phyloP scores from a whole-genome alignment of 2,329 filamentous ascomycete genomes.

The Apiospora arundinis region DNA sequence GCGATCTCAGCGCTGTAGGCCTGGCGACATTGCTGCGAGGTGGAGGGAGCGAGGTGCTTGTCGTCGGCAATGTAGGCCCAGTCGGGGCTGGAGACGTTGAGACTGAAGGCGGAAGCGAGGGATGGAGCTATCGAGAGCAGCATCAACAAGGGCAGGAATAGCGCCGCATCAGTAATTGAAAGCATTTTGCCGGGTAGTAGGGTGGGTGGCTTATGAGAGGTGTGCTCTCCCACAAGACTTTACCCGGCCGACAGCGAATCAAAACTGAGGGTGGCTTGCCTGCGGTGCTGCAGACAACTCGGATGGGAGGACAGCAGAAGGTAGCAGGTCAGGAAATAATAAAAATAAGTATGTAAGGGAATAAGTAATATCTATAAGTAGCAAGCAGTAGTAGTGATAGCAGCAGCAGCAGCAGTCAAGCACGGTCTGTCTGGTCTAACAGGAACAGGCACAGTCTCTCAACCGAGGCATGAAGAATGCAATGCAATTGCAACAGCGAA shows the following conservation, averaged over 20 bases:
- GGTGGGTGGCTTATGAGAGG: slow-evolving; percentile 2
- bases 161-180: slow-evolving; percentile 8
- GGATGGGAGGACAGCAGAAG: background rate
- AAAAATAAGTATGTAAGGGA: background rate
- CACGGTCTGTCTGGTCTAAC: background rate
- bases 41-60: background rate
- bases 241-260: slow-evolving; percentile 16
- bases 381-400: background rate
- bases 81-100: slow-evolving; percentile 16
- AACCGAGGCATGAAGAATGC: slow-evolving; percentile 12
- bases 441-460: no score
- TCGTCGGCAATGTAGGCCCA: background rate
- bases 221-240: background rate
- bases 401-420: no score
- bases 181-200: slow-evolving; percentile 18
- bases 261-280: slow-evolving; percentile 14
- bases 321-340: background rate
- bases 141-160: slow-evolving; percentile 9
- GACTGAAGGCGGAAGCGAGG: slow-evolving; percentile 15
- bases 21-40: slow-evolving; percentile 10
- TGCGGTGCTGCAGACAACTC: slow-evolving; percentile 8
- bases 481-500: background rate
- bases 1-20: slow-evolving; percentile 14
- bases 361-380: background rate
- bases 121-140: slow-evolving; percentile 15